phyloP scores from a whole-genome alignment of 164 flowering plant genomes.

The Nymphaea colorata region DNA sequence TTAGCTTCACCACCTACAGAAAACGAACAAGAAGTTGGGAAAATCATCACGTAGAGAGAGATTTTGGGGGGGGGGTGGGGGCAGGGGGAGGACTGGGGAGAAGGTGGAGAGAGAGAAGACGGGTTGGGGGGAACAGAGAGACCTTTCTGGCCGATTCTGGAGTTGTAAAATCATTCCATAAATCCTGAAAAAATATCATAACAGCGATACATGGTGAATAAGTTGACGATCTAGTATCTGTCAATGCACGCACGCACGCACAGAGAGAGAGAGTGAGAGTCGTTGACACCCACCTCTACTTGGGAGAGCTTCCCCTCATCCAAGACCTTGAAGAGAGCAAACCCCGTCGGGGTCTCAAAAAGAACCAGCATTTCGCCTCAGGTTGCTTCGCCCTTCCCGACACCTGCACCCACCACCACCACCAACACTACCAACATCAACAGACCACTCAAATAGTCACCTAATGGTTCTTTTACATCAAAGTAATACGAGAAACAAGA shows the following conservation, averaged over 20 bases:
- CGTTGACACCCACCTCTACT: slow-evolving; percentile 34
- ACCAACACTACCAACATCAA: slow-evolving; percentile 1
- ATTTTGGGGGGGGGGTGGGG: not conserved
- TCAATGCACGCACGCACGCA: not conserved
- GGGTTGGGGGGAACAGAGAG: not conserved
- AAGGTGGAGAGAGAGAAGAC: not conserved
- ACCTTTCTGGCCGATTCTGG: slow-evolving; percentile 77
- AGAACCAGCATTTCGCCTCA: slow-evolving; percentile 44
- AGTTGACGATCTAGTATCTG: no score
- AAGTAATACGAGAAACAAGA: no score
- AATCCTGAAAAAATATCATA: slow-evolving; percentile 31
- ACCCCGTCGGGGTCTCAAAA: slow-evolving; percentile 90
- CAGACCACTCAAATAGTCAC: not conserved
- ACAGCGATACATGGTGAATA: no score
- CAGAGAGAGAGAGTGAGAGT: not conserved
- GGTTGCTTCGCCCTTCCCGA: not conserved
- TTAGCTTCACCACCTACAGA: slow-evolving; percentile 71
- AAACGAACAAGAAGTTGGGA: not conserved
- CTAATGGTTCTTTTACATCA: no score
- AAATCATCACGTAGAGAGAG: not conserved
- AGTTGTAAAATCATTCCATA: slow-evolving; percentile 54
- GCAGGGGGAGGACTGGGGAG: not conserved
- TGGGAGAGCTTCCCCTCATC: slow-evolving; percentile 85
- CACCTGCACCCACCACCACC: slow-evolving; percentile 7
- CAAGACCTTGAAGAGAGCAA: slow-evolving; percentile 79